Evolutionary conservation across 2,329 filamentous ascomycete species (phyloP), one percentile per base, ranked within the genome.

Genomic region (Pseudocercospora eumusae): DNA sequence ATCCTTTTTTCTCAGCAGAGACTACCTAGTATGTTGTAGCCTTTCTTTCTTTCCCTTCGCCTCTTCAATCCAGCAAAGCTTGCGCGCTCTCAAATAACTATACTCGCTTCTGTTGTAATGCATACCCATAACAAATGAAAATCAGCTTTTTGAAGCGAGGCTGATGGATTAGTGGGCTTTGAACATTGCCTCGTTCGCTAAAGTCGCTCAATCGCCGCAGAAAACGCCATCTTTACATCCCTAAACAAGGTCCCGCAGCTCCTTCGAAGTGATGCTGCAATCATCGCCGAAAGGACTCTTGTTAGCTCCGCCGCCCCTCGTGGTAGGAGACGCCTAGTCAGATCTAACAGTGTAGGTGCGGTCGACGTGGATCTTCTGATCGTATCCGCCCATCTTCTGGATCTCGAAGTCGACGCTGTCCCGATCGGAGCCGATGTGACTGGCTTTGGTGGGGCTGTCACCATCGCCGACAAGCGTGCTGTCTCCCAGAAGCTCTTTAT

Each of bases 391-490:
- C 40, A 63, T 57, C 60, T 63, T 67, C 49, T 63, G 62, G 62
- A 70, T 57, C 55, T 71, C 68, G 33, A 69, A 54, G 31, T 71
- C 69, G 33, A 64, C 60, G 56, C 63, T 67, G 20, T 62, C 63
- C 45, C 61, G 62, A 21, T 61, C 57, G 20, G 60, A 54, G 27
- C 49, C 44, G 18, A 44, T 40, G 25, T 63, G 67, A 23, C 63
- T 60, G 13, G 59, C 31, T 61, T 66, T 64, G 42, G 59, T 62
- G 10, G 65, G 64, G 10, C 59, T 60, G 2, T 64, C 61, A 25
- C 57, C 60, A 25, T 65, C 63, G 21, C 60, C 63, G 33, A 70
- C 62, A 21, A 70, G 61, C 8, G 69, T 71, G 50, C 66, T 66
- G 18, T 66, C 56, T 15, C 60, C 64, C 25, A 69, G 55, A 42